Evolutionary conservation across 2,329 filamentous ascomycete species (phyloP).

Genomic region (Penicillium sp.): DNA sequence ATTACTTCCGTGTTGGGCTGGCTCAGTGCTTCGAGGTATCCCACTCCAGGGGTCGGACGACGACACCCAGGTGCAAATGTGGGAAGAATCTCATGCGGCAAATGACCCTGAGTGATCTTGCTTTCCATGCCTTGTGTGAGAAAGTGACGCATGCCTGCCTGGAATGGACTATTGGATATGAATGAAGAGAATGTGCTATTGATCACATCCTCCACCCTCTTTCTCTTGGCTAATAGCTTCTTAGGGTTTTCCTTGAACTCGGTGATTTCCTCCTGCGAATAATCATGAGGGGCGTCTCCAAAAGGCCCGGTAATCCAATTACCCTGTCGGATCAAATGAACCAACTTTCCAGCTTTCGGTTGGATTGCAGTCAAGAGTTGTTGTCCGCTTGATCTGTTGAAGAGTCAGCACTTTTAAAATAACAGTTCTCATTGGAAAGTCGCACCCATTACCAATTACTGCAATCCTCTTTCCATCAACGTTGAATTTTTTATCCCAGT

Average conservation of each 20-base stretch:
- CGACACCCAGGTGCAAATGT: conserved; percentile 46
- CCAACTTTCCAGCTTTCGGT: conserved; percentile 7
- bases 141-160: conserved; percentile 24
- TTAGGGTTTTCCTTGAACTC: conserved; percentile 13
- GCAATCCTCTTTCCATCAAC: no score
- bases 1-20: conserved; percentile 49
- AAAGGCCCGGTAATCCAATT: conserved; percentile 22
- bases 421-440: no score
- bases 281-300: conserved; percentile 1
- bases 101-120: no score
- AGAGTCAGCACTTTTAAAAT: no score
- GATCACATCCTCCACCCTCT: background rate
- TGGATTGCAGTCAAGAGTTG: conserved; percentile 25
- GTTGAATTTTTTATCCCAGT: no score
- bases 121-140: no score
- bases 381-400: conserved; percentile 19
- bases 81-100: conserved; percentile 39
- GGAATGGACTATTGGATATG: background rate
- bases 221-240: conserved; percentile 14
- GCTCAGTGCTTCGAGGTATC: conserved; percentile 44
- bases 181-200: conserved; percentile 7
- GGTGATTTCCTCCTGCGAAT: conserved; percentile 19
- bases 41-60: conserved; percentile 43
- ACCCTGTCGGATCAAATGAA: conserved; percentile 23
- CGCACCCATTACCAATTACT: background rate